These are phyloP conservation scores for Ogataea glucozyma DNA, from an alignment of 805 yeast species.

Conservation along the genomic window DNA sequence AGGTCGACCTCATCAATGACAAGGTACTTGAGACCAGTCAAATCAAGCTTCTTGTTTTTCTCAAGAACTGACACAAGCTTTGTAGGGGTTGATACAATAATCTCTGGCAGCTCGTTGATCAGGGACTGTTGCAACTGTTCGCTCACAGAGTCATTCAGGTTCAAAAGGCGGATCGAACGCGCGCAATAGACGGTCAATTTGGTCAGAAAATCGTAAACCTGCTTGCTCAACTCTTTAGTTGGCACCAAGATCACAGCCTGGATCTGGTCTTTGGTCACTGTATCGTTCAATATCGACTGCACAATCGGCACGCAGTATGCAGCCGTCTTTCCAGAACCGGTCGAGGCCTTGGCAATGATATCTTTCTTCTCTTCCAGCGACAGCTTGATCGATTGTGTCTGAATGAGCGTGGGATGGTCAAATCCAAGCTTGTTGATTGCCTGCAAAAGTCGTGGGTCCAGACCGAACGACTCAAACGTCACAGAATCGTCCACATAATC, in stretches of 20 bases:
- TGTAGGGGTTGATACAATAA: slow-evolving; percentile 85
- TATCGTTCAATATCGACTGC: slow-evolving; percentile 63
- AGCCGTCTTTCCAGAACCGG: slow-evolving; percentile 95
- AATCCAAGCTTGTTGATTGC: slow-evolving; percentile 81
- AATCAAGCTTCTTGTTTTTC: slow-evolving; percentile 44
- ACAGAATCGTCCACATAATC: slow-evolving; percentile 71
- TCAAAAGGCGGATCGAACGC: slow-evolving; percentile 60
- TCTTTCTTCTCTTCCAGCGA: slow-evolving; percentile 90
- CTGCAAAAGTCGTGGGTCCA: slow-evolving; percentile 82
- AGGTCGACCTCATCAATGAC: slow-evolving; percentile 96
- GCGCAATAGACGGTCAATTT: slow-evolving; percentile 72
- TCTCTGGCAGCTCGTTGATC: slow-evolving; percentile 72
- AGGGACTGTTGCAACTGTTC: slow-evolving; percentile 73
- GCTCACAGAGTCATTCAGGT: slow-evolving; percentile 60
- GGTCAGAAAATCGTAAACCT: slow-evolving; percentile 71
- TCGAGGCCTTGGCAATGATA: slow-evolving; percentile 88
- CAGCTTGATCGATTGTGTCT: slow-evolving; percentile 86
- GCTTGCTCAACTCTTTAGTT: slow-evolving; percentile 87
- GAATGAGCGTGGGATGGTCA: slow-evolving; percentile 85
- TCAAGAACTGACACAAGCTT: slow-evolving; percentile 61
- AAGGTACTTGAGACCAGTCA: slow-evolving; percentile 61
- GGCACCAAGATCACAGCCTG: slow-evolving; percentile 83
- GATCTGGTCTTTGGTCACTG: slow-evolving; percentile 34
- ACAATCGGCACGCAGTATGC: slow-evolving; percentile 87
- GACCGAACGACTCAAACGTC: slow-evolving; percentile 71